These are phyloP conservation scores for Metarhizium brunneum DNA, from an alignment of 2,329 filamentous ascomycete genomes.

Conservation along the genomic window DNA sequence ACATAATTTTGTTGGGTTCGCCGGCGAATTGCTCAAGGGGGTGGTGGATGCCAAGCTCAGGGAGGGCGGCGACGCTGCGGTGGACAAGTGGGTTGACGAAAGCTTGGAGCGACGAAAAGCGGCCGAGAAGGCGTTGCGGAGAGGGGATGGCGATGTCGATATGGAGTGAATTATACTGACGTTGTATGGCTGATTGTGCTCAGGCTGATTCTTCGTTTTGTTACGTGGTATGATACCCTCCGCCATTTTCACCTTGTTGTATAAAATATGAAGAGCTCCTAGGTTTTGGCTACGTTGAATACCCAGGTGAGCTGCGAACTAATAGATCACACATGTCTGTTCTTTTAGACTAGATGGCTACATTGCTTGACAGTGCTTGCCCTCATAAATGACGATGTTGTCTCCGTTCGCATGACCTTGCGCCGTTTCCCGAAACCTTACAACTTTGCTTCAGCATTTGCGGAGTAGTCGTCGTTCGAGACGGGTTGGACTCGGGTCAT, in stretches of 20 bases:
- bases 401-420: neutral
- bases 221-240: neutral
- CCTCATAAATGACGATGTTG: neutral
- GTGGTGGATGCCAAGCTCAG: slow-evolving; percentile 68
- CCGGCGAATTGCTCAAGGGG: slow-evolving; percentile 79
- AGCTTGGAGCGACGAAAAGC: slow-evolving; percentile 47
- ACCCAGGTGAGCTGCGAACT: neutral
- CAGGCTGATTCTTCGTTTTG: neutral
- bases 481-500: slow-evolving; percentile 5
- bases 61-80: slow-evolving; percentile 53
- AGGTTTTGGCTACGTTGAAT: neutral
- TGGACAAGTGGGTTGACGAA: slow-evolving; percentile 65
- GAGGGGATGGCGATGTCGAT: slow-evolving; percentile 30
- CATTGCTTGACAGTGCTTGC: neutral
- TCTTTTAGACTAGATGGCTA: neutral
- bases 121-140: slow-evolving; percentile 24
- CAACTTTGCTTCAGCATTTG: neutral
- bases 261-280: neutral
- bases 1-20: slow-evolving; percentile 96
- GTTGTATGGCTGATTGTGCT: neutral
- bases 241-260: neutral
- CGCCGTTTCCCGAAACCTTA: neutral
- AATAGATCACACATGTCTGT: neutral
- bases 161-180: slow-evolving; percentile 21
- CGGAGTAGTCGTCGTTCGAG: slow-evolving; percentile 6